phyloP scores from a whole-genome alignment of 2,329 filamentous ascomycete genomes.

The Hymenoscyphus scutula region DNA sequence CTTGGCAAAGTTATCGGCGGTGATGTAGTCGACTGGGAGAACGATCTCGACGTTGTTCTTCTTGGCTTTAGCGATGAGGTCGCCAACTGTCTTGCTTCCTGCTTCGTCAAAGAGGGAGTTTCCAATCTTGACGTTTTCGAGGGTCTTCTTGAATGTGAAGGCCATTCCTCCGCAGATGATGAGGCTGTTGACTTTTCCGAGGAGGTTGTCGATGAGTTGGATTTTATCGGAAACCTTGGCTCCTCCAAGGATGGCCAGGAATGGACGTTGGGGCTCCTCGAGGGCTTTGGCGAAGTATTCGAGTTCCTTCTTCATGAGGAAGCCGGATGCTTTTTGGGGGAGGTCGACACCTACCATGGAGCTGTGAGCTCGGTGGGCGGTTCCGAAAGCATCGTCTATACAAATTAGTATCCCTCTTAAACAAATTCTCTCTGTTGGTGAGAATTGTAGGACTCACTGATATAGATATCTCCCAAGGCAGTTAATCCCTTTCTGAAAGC shows the following conservation, averaged over 20 bases:
- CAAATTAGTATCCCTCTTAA: constrained; percentile 17
- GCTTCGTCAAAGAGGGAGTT: constrained; percentile 90
- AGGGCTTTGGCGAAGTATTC: constrained; percentile 99
- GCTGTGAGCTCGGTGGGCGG: constrained; percentile 95
- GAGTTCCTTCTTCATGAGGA: constrained; percentile 99
- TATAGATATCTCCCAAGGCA: constrained; percentile 89
- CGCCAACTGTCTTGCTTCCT: constrained; percentile 84
- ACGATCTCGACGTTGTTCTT: constrained; percentile 94
- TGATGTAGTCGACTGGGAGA: constrained; percentile 92
- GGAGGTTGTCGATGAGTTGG: constrained; percentile 97
- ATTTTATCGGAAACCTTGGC: constrained; percentile 99
- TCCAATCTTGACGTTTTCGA: constrained; percentile 85
- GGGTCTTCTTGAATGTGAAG: constrained; percentile 99
- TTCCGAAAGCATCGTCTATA: constrained; percentile 94
- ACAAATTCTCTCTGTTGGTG: neutral
- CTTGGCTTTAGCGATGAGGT: constrained; percentile 93
- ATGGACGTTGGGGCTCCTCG: constrained; percentile 87
- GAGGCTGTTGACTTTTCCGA: constrained; percentile 95
- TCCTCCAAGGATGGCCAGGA: constrained; percentile 97
- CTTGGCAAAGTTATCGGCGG: constrained; percentile 88
- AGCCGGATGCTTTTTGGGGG: constrained; percentile 94
- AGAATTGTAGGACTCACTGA: constrained; percentile 65
- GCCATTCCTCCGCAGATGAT: constrained; percentile 98
- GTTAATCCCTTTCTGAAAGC: constrained; percentile 95
- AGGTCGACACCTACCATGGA: constrained; percentile 98